Evolutionary conservation across 2,329 filamentous ascomycete genomes (phyloP), one percentile per base, ranked within the genome.

Genomic region (Colletotrichum musae): DNA sequence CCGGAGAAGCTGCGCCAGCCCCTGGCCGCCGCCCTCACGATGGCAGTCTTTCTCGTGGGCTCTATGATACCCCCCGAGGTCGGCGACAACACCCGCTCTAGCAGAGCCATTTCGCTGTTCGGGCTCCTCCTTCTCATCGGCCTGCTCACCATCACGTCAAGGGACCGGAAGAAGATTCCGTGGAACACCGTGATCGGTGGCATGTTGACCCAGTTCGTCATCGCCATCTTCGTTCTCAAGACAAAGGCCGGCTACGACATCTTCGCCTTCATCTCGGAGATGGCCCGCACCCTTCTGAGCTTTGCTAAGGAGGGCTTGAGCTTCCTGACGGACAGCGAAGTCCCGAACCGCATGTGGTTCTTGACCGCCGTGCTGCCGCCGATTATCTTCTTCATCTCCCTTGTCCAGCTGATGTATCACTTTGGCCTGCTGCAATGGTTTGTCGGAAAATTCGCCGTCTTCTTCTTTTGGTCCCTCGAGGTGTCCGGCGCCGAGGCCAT

Each of bases 351-450:
- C 1, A 72, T 73, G 1, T 93, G 87, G 86, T 94, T 93, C 83
- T 83, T 94, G 65, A 83, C 89, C 65, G 83, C 83, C 52, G 91
- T 93, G 58, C 83, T 93, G 16, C 91, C 92, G 0, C 88, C 92
- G 59, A 93, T 94, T 77, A 91, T 94, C 79, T 94, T 94, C 85
- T 94, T 94, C 86, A 89, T 94, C 53, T 86, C 92, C 1, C 83
- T 94, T 13, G 91, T 93, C 6, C 90, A 93, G 77, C 84, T 94
- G 1, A 78, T 93, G 41, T 93, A 91, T 81, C 91, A 93, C 81
- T 86, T 86, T 75, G 89, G 89, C 2, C 79, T 91, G 28, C 81
- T 94, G 51, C 92, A 94, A 80, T 94, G 92, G 92, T 91, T 92
- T 78, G 86, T 94, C 72, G 85, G 84, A 69, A 94, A 94, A 75